A percentile compares a stretch with the other conserved stretches of the same genome.
phyloP scores from a whole-genome alignment of 345 rosid species.

The Camelina laxa region DNA sequence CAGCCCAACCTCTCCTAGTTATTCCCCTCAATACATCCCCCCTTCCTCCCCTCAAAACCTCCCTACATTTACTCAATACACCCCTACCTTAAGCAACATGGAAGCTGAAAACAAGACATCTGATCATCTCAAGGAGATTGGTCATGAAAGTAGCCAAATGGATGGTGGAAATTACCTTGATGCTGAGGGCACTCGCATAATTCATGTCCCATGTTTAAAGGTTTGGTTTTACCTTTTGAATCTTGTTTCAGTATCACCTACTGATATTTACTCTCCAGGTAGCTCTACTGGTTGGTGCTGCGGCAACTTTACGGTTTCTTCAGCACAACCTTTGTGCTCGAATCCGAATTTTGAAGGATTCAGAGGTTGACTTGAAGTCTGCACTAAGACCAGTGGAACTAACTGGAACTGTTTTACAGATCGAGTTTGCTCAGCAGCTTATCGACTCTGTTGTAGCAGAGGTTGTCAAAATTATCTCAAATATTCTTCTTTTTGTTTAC shows the following conservation, averaged over 20 bases:
- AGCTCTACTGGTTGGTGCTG: neutral
- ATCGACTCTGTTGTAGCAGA: neutral
- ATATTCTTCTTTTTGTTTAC: neutral
- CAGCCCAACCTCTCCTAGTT: neutral
- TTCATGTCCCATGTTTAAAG: neutral
- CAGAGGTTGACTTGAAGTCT: neutral
- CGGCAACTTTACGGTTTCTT: neutral
- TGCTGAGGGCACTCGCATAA: neutral
- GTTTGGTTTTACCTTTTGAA: neutral
- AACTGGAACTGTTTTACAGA: slow-evolving; percentile 8
- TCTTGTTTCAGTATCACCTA: neutral
- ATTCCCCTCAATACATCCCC: neutral
- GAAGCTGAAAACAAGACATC: neutral
- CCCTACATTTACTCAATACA: neutral
- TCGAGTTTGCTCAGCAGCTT: neutral
- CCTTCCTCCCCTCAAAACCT: neutral
- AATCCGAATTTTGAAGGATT: neutral
- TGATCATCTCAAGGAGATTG: neutral
- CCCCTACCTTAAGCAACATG: neutral
- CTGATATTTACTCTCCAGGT: neutral
- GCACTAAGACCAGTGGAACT: neutral
- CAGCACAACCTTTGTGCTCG: neutral
- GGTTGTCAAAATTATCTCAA: neutral
- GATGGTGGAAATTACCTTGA: neutral
- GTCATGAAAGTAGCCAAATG: neutral